phyloP scores from a whole-genome alignment of 441 rosid species.

The Manihot esculenta region DNA sequence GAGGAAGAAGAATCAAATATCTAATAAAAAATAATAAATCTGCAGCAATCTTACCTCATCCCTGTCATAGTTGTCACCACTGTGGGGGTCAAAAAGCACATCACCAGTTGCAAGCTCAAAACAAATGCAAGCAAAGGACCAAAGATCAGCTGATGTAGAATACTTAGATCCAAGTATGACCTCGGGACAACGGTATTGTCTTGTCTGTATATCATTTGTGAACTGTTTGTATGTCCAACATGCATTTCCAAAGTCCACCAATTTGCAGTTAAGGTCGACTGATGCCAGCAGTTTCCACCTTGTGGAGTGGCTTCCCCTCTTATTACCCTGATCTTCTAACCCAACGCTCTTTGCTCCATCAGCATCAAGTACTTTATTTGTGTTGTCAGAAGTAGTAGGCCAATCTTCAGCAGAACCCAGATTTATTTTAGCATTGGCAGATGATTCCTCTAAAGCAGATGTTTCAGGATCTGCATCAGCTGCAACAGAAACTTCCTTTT shows the following conservation, averaged over 20 bases:
- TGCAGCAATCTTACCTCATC: slow-evolving; percentile 52
- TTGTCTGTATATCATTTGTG: slow-evolving; percentile 71
- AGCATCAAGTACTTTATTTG: slow-evolving; percentile 28
- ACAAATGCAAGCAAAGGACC: slow-evolving; percentile 81
- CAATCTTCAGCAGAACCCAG: slow-evolving; percentile 35
- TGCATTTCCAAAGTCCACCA: slow-evolving; percentile 82
- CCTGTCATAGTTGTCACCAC: slow-evolving; percentile 67
- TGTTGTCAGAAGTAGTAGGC: slow-evolving; percentile 35
- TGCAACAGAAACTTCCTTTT: slow-evolving; percentile 43
- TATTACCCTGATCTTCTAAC: slow-evolving; percentile 34
- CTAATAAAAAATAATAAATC: neutral
- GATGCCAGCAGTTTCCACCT: slow-evolving; percentile 48
- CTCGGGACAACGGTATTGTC: slow-evolving; percentile 78
- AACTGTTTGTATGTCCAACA: slow-evolving; percentile 85
- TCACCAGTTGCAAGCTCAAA: slow-evolving; percentile 81
- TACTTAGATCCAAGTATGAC: slow-evolving; percentile 69
- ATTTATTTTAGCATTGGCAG: slow-evolving; percentile 27
- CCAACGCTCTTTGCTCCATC: slow-evolving; percentile 35
- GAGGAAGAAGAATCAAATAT: slow-evolving; percentile 1
- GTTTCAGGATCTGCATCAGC: slow-evolving; percentile 38
- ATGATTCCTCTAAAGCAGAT: slow-evolving; percentile 33
- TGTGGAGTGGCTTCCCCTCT: slow-evolving; percentile 50
- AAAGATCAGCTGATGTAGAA: slow-evolving; percentile 69
- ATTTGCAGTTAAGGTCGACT: slow-evolving; percentile 60
- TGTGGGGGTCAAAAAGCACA: slow-evolving; percentile 76